Evolutionary conservation across 2,329 filamentous ascomycete genomes (phyloP).

Genomic region (Pseudocercospora ulei): DNA sequence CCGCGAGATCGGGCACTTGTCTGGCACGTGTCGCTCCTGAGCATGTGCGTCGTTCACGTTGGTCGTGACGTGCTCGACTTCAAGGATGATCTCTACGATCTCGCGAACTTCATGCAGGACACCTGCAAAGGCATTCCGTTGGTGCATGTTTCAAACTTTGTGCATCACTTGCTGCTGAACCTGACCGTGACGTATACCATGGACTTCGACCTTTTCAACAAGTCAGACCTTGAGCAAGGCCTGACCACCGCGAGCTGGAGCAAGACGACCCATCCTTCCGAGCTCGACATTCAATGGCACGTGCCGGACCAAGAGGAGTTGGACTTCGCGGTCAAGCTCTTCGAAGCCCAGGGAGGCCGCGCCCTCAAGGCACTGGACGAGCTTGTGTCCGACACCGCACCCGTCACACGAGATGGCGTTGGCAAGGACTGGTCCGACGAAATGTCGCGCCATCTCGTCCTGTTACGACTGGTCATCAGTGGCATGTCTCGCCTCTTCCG

Average conservation of each 20-base stretch:
- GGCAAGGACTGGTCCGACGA: conserved; percentile 99
- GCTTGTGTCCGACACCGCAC: conserved; percentile 71
- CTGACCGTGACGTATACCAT: conserved; percentile 88
- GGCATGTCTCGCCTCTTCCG: conserved; percentile 87
- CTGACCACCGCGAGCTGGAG: conserved; percentile 78
- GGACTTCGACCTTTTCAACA: conserved; percentile 80
- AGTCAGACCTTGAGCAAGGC: conserved; percentile 59
- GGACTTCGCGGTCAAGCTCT: conserved; percentile 79
- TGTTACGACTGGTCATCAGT: conserved; percentile 79
- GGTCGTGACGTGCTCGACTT: conserved; percentile 81
- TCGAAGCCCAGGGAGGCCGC: conserved; percentile 68
- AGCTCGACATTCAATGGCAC: conserved; percentile 85
- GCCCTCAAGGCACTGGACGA: conserved; percentile 65
- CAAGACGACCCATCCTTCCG: conserved; percentile 59
- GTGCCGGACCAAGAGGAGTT: conserved; percentile 70
- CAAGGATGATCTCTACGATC: conserved; percentile 78
- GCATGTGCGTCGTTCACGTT: conserved; percentile 96
- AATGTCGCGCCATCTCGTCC: conserved; percentile 76
- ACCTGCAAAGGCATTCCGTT: conserved; percentile 89
- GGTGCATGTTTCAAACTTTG: conserved; percentile 93
- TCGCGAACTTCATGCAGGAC: conserved; percentile 92
- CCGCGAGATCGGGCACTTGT: conserved; percentile 86
- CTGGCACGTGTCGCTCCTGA: conserved; percentile 94
- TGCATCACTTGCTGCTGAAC: conserved; percentile 91
- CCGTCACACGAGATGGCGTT: conserved; percentile 81